Conservation (phyloP, 2,329 filamentous ascomycete species). For the Sporothrix globosa region DNA sequence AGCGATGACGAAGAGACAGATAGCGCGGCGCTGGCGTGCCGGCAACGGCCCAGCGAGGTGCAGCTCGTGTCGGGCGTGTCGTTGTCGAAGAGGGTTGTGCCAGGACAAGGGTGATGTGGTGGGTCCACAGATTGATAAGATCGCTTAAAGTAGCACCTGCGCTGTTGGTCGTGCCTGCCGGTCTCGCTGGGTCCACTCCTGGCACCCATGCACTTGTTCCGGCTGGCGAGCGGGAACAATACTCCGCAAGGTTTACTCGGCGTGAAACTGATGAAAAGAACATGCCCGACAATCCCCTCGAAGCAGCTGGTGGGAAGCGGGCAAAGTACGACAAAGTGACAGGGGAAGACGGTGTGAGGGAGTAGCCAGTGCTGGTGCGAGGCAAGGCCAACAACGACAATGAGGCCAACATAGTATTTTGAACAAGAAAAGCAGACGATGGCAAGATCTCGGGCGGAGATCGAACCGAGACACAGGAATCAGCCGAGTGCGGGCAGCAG, state of each 20-base stretch:
- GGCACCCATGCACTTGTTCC: background rate
- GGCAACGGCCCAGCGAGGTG: constrained; percentile 18
- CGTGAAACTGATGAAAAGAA: background rate
- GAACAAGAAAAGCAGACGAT: background rate
- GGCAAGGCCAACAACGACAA: background rate
- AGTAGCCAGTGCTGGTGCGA: constrained; percentile 8
- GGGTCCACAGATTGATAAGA: constrained; percentile 29
- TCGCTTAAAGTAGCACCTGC: constrained; percentile 24
- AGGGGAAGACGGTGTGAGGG: background rate
- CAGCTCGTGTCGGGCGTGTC: background rate
- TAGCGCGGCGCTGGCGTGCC: constrained; percentile 16
- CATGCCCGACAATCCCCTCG: background rate
- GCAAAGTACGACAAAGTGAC: background rate
- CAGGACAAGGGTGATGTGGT: constrained; percentile 10
- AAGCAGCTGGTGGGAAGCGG: background rate
- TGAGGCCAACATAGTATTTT: background rate
- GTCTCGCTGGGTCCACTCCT: constrained; percentile 4
- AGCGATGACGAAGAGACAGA: background rate
- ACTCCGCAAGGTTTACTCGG: constrained; percentile 5
- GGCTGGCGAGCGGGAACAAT: background rate
- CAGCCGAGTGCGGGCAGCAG: constrained; percentile 15
- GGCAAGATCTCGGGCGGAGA: constrained; percentile 7
- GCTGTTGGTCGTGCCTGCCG: constrained; percentile 5
- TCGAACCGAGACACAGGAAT: constrained; percentile 5
- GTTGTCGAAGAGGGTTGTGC: background rate